Base-by-base conservation (phyloP, 164 flowering plant species). In the Chimonanthus salicifolius region DNA sequence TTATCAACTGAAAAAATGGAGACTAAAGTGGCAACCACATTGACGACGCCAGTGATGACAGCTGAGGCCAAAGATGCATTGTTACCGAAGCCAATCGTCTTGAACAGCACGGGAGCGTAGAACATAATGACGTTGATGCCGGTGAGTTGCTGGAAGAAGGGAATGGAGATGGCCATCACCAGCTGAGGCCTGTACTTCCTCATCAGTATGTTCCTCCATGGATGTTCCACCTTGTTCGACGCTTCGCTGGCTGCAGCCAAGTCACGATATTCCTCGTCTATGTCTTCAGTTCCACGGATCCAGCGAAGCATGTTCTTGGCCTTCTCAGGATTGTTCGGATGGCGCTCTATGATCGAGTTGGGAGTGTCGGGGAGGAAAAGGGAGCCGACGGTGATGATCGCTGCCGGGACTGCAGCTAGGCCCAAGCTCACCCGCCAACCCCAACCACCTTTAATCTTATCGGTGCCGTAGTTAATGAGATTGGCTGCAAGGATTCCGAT, bases 381-480 rank as follows among this genome's bases (percentile, higher is more conserved):
- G 11, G 81, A 69, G 4, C 82, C 82, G 1, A 82, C 5, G 54
- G 82, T 75, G 6, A 83, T 71, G 74, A 81, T 75, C 18, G 62
- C 5, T 49, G 83, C 85, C 0, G 85, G 85, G 47, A 75, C 74
- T 2, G 73, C 80, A 7, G 85, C 85, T 3, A 74, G 75, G 5
- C 62, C 83, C 18, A 83, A 62, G 64, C 82, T 77, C 2, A 81
- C 16, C 16, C 85, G 75, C 85, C 85, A 83, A 13, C 85, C 85
- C 83, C 82, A 80, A 3, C 83, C 83, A 9, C 77, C 85, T 47
- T 72, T 67, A 66, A 83, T 77, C 72, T 79, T 83, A 21, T 69
- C 77, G 1, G 77, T 74, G 58, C 72, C 64, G 46, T 76, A 83
- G 73, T 83, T 83, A 2, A 79, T 44, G 3, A 83, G 43, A 58